Conservation (phyloP, 495 filamentous ascomycete species). For the Xylaria flabelliformis region DNA sequence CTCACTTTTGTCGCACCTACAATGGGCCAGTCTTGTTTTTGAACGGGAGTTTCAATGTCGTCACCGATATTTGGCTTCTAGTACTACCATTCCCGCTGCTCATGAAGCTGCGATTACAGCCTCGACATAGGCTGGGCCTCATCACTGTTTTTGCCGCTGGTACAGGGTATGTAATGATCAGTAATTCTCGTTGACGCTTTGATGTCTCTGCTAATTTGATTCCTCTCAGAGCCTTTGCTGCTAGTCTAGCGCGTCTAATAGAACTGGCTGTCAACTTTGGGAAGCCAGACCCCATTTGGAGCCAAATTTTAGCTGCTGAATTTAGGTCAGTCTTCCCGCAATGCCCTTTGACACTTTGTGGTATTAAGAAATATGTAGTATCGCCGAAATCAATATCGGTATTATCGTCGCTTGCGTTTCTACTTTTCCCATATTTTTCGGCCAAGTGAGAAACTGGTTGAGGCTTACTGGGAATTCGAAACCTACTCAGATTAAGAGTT, state of each 20-base stretch:
- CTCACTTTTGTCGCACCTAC: not conserved
- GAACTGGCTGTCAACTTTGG: not conserved
- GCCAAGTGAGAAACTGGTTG: not conserved
- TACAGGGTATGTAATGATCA: not conserved
- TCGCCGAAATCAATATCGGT: conserved; percentile 9
- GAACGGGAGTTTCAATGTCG: not conserved
- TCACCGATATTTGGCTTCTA: not conserved
- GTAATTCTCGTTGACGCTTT: not conserved
- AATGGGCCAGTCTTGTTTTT: not conserved
- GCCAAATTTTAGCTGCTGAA: not conserved
- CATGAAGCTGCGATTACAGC: not conserved
- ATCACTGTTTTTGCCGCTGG: not conserved
- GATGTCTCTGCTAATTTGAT: not conserved
- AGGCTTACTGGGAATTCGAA: not conserved
- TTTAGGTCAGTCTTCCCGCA: not conserved
- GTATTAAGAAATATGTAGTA: not conserved
- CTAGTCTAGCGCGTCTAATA: not conserved
- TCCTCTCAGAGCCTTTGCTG: not conserved
- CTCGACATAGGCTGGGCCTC: not conserved
- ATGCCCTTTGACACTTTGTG: not conserved
- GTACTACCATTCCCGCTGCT: not conserved
- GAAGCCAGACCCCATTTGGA: not conserved
- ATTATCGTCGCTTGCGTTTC: conserved; percentile 15
- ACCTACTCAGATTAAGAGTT: not conserved
- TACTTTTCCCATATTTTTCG: not conserved